These are phyloP conservation scores for Candida vartiovaarae DNA, from an alignment of 805 yeast species.

Conservation along the genomic window DNA sequence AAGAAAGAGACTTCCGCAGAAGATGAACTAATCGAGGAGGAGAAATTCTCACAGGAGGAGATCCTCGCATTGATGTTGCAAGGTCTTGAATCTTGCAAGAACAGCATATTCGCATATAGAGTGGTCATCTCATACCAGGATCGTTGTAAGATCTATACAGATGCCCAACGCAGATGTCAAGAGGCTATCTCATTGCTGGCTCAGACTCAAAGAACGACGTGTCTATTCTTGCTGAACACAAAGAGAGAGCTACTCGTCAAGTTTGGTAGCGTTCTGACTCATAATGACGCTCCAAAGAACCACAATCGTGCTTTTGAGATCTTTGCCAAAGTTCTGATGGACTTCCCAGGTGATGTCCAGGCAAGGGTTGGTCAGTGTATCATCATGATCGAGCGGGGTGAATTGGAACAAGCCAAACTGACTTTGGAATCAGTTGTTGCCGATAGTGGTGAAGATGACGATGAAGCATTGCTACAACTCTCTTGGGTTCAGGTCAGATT, in stretches of 20 bases:
- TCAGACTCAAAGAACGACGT: slow-evolving; percentile 37
- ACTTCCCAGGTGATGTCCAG: slow-evolving; percentile 38
- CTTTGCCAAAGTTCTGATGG: slow-evolving; percentile 53
- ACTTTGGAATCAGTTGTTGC: slow-evolving; percentile 45
- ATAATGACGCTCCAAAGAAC: slow-evolving; percentile 87
- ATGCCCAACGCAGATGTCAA: slow-evolving; percentile 53
- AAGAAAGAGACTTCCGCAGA: slow-evolving; percentile 21
- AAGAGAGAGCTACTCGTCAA: slow-evolving; percentile 54
- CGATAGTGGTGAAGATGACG: slow-evolving; percentile 39
- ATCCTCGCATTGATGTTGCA: slow-evolving; percentile 42
- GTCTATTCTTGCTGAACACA: slow-evolving; percentile 42
- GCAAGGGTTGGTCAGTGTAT: slow-evolving; percentile 81
- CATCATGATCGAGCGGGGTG: slow-evolving; percentile 60
- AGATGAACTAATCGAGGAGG: slow-evolving; percentile 17
- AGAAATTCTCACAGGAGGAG: slow-evolving; percentile 38
- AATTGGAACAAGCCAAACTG: slow-evolving; percentile 45
- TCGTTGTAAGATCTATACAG: slow-evolving; percentile 53
- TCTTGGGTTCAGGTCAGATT: slow-evolving; percentile 72
- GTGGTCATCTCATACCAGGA: slow-evolving; percentile 56
- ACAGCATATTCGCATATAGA: slow-evolving; percentile 55
- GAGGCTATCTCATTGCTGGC: slow-evolving; percentile 53
- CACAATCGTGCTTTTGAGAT: slow-evolving; percentile 65
- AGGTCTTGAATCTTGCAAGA: slow-evolving; percentile 39
- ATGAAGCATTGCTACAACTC: slow-evolving; percentile 57
- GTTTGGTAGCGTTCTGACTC: slow-evolving; percentile 72